phyloP scores from a whole-genome alignment of 2,329 filamentous ascomycete species.

The Fusarium coffeatum region DNA sequence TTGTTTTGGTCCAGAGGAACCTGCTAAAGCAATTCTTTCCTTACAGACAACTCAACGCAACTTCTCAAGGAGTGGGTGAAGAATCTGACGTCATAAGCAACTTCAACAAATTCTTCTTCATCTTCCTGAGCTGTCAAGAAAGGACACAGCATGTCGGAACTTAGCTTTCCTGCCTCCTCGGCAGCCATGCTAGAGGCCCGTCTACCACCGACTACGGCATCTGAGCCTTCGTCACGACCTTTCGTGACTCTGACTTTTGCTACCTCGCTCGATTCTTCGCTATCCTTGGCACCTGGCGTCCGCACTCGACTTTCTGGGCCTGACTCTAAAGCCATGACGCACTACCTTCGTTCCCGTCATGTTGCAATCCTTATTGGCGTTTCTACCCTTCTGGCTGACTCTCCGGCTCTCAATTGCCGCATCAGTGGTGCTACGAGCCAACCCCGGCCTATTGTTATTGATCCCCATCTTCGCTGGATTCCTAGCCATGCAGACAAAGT shows the following conservation, averaged over 20 bases:
- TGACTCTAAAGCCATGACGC: slow-evolving; percentile 90
- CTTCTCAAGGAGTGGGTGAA: background rate
- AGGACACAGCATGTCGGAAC: slow-evolving; percentile 50
- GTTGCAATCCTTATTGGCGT: slow-evolving; percentile 87
- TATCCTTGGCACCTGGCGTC: slow-evolving; percentile 81
- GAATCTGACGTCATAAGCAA: background rate
- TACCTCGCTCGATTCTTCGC: slow-evolving; percentile 84
- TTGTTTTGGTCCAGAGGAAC: background rate
- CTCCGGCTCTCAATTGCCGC: slow-evolving; percentile 87
- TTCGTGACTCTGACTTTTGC: slow-evolving; percentile 89
- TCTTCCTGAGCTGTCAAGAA: background rate
- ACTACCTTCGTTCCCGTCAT: slow-evolving; percentile 85
- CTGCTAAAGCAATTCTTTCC: background rate
- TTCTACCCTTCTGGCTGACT: slow-evolving; percentile 84
- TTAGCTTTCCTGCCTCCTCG: slow-evolving; percentile 50
- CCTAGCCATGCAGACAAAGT: slow-evolving; percentile 71
- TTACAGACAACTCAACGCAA: background rate
- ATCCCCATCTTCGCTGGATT: slow-evolving; percentile 81
- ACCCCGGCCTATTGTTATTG: slow-evolving; percentile 84
- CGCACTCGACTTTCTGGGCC: slow-evolving; percentile 86
- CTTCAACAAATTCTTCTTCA: background rate
- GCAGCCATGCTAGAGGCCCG: slow-evolving; percentile 50
- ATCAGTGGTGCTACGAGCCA: slow-evolving; percentile 72
- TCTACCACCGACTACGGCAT: slow-evolving; percentile 43
- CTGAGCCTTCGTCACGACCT: slow-evolving; percentile 44